Percentiles rank a stretch among this genome's conserved stretches.
These are phyloP conservation scores for Porphyrellus cyaneotinctus DNA, from an alignment of 768 basidiomycete genomes.

Conservation along the genomic window DNA sequence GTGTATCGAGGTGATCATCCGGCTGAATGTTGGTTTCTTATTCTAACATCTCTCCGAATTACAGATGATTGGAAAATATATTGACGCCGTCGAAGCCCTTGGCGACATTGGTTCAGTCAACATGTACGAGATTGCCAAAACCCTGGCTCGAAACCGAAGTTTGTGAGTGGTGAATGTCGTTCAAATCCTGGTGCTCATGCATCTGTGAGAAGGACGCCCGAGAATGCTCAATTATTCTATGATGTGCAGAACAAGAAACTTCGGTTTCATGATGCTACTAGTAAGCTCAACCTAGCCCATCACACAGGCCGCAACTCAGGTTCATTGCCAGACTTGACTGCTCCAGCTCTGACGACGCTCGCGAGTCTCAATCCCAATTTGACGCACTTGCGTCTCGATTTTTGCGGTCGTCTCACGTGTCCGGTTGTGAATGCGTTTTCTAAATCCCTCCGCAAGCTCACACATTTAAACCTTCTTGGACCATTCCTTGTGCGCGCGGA, in stretches of 20 bases:
- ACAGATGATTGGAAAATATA: conserved; percentile 79
- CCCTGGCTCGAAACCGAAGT: conserved; percentile 74
- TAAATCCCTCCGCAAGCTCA: conserved; percentile 59
- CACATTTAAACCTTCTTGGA: conserved; percentile 74
- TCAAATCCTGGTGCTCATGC: conserved; percentile 1
- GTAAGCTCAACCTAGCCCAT: conserved; percentile 42
- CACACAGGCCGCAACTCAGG: neutral
- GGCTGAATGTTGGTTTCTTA: neutral
- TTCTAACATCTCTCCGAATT: neutral
- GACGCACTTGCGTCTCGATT: conserved; percentile 71
- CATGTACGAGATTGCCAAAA: conserved; percentile 78
- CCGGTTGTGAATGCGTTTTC: conserved; percentile 55
- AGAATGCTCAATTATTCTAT: conserved; percentile 86
- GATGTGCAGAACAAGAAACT: conserved; percentile 62
- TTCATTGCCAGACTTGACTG: conserved; percentile 53
- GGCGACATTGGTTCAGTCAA: conserved; percentile 87
- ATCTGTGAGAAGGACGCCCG: conserved; percentile 50
- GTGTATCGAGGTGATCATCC: conserved; percentile 64
- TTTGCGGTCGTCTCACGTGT: conserved; percentile 79
- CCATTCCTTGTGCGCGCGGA: conserved; percentile 77
- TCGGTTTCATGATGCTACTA: conserved; percentile 84
- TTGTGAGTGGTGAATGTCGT: conserved; percentile 50
- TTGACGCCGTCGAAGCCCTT: conserved; percentile 83
- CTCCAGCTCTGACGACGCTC: conserved; percentile 65
- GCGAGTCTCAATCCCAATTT: conserved; percentile 83